A percentile compares a stretch with the other conserved stretches of the same genome.
Conservation (phyloP, 257 asterid genomes). For the Fraxinus excelsior region DNA sequence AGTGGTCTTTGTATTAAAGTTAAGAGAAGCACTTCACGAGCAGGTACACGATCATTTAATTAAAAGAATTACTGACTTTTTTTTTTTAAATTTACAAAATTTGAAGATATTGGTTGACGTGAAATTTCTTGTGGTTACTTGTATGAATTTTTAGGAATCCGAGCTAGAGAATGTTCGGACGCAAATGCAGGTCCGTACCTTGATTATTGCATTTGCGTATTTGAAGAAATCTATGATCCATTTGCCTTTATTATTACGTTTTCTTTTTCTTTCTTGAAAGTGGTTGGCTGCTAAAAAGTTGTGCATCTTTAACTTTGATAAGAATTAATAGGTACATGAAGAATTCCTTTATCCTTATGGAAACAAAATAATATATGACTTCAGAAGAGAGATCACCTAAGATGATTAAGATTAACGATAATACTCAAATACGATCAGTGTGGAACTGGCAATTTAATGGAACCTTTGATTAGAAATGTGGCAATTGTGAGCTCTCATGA, state of each 20-base stretch:
- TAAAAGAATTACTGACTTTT: neutral
- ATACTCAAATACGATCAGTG: neutral
- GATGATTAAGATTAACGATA: neutral
- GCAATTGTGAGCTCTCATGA: neutral
- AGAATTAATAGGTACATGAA: neutral
- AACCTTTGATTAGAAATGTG: no score
- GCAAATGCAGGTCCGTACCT: slow-evolving; percentile 70
- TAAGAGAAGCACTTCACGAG: slow-evolving; percentile 70
- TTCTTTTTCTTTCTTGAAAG: neutral
- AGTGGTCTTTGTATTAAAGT: slow-evolving; percentile 62
- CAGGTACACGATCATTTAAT: slow-evolving; percentile 53
- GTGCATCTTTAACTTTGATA: no score
- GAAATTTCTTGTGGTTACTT: neutral
- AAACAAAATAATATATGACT: no score
- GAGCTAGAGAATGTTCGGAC: slow-evolving; percentile 87
- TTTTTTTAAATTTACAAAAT: neutral
- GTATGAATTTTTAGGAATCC: slow-evolving; percentile 61
- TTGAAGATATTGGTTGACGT: neutral
- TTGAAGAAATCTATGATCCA: neutral
- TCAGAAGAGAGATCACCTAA: no score
- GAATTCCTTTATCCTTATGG: no score
- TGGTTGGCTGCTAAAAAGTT: neutral
- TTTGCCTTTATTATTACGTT: neutral
- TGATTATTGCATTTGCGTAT: neutral
- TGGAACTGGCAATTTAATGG: neutral